These are phyloP conservation scores for Phragmites australis DNA, from an alignment of 176 grass and related monocot genomes.

Conservation along the genomic window DNA sequence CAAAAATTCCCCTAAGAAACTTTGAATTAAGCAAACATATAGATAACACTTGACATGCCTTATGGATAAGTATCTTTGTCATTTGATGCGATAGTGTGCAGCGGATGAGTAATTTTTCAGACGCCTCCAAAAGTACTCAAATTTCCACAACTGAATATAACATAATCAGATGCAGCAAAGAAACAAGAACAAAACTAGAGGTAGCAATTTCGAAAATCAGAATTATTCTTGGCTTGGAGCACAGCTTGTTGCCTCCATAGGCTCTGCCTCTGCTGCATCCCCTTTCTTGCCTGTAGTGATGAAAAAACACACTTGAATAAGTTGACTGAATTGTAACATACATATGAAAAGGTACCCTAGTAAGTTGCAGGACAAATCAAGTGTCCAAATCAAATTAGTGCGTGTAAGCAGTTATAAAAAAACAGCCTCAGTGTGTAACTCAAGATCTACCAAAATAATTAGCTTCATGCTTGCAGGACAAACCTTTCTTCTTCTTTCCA, in stretches of 20 bases:
- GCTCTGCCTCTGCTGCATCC: slow-evolving; percentile 68
- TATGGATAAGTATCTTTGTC: slow-evolving; percentile 31
- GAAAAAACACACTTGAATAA: not conserved
- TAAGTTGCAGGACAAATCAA: not conserved
- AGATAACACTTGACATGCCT: not conserved
- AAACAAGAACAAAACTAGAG: slow-evolving; percentile 40
- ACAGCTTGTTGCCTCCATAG: slow-evolving; percentile 69
- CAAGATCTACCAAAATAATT: not conserved
- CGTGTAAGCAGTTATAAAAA: not conserved
- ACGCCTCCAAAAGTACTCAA: slow-evolving; percentile 38
- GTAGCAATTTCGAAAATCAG: slow-evolving; percentile 40
- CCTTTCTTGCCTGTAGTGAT: slow-evolving; percentile 75
- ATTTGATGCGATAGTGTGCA: slow-evolving; percentile 35
- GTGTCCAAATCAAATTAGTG: not conserved
- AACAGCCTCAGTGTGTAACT: not conserved
- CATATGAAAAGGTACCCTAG: not conserved
- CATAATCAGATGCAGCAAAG: slow-evolving; percentile 57
- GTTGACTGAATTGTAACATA: not conserved
- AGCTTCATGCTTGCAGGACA: not conserved
- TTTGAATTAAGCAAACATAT: not conserved
- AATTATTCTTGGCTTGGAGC: slow-evolving; percentile 53
- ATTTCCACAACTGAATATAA: slow-evolving; percentile 51
- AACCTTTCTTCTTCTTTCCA: slow-evolving; percentile 98
- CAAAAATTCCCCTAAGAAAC: not conserved
- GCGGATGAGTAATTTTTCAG: slow-evolving; percentile 28